Percentiles rank a stretch among this genome's conserved stretches.
Evolutionary conservation across 352 stramenopile species (phyloP).

Genomic region (Pythium rishiriense): DNA sequence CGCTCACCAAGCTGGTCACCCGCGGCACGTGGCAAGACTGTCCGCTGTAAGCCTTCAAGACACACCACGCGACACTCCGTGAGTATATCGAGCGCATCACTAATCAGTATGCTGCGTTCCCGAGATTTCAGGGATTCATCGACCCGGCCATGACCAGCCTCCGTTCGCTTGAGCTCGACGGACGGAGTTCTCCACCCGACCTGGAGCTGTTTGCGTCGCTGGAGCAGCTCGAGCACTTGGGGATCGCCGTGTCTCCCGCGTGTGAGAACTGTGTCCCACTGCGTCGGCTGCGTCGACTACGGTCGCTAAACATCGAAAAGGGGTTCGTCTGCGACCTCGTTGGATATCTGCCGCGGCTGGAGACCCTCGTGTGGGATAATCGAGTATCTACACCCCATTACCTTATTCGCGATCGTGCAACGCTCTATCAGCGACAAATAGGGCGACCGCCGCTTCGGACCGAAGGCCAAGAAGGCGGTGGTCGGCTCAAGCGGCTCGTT

Average conservation of each 20-base stretch:
- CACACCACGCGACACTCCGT: not conserved
- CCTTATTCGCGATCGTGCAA: too few relatives aligned
- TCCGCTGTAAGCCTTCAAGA: not conserved
- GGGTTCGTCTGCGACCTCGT: not conserved
- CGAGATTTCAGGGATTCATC: too few relatives aligned
- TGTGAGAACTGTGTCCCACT: not conserved
- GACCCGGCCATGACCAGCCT: not conserved
- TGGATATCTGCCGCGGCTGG: not conserved
- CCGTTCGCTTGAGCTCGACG: not conserved
- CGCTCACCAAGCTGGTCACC: not conserved
- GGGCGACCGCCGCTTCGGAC: too few relatives aligned
- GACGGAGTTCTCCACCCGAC: too few relatives aligned
- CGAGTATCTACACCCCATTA: too few relatives aligned
- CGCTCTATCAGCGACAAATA: too few relatives aligned
- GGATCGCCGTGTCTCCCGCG: not conserved
- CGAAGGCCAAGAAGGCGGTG: not conserved
- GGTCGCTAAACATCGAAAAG: not conserved
- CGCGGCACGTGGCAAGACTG: not conserved
- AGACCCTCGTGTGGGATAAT: not conserved
- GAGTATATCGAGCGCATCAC: not conserved
- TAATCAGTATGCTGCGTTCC: too few relatives aligned
- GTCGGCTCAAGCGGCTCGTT: not conserved
- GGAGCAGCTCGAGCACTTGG: not conserved
- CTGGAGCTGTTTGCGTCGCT: too few relatives aligned
- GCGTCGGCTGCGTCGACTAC: not conserved